Conservation (phyloP, 495 filamentous ascomycete species). For the Neurospora sp. region DNA sequence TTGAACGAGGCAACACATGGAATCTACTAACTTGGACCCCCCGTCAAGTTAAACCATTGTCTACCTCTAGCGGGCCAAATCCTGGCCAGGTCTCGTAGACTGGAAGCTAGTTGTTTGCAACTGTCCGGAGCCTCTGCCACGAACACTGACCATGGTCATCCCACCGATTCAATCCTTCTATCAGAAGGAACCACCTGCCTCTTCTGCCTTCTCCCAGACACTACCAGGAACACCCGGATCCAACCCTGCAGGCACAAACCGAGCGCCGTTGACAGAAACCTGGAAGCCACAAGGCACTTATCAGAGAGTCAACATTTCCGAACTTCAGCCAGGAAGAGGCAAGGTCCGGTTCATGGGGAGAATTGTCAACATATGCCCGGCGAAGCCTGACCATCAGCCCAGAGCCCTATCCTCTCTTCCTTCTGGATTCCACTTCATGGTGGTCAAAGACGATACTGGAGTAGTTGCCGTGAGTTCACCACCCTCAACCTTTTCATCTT, state of each 20-base stretch:
- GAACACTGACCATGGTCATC: not conserved
- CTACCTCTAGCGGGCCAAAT: not conserved
- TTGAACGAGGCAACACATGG: not conserved
- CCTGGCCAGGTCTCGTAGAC: not conserved
- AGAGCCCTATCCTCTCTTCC: conserved; percentile 11
- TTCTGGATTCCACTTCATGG: conserved; percentile 41
- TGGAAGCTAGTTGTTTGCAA: not conserved
- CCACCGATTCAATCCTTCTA: conserved; percentile 49
- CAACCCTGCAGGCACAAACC: not conserved
- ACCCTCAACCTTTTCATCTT: not conserved
- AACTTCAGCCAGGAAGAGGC: conserved; percentile 41
- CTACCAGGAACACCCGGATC: not conserved
- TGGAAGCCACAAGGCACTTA: conserved; percentile 50
- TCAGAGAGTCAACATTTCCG: conserved; percentile 36
- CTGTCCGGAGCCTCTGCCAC: not conserved
- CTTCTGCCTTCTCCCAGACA: not conserved
- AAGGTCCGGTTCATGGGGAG: conserved; percentile 47
- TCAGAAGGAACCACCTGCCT: conserved; percentile 16
- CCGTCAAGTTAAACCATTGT: not conserved
- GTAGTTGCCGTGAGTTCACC: conserved; percentile 37
- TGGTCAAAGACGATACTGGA: conserved; percentile 49
- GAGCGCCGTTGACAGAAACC: conserved; percentile 11
- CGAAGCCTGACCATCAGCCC: conserved; percentile 25
- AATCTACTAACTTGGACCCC: not conserved
- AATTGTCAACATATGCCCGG: conserved; percentile 46